A percentile compares a stretch with the other conserved stretches of the same genome.
Conservation (phyloP, 2,329 filamentous ascomycete genomes). For the Fonsecaea pedrosoi region DNA sequence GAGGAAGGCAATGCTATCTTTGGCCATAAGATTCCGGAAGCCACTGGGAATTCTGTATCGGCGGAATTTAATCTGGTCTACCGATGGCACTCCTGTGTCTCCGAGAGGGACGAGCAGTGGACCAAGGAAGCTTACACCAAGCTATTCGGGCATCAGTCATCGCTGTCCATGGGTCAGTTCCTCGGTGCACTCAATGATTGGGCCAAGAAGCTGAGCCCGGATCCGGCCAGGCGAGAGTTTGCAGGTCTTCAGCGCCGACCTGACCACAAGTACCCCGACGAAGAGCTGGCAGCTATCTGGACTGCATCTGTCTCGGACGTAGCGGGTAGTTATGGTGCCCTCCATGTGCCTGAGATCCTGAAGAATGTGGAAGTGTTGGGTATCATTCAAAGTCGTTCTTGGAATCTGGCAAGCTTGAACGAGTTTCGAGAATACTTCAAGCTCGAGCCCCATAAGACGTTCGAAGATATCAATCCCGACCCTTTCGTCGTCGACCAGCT, state of each 20-base stretch:
- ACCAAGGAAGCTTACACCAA: constrained; percentile 62
- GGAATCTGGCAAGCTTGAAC: constrained; percentile 68
- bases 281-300: constrained; percentile 64
- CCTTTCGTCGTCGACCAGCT: constrained; percentile 54
- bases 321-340: constrained; percentile 65
- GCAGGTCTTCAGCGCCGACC: constrained; percentile 55
- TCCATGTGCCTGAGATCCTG: constrained; percentile 65
- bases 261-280: constrained; percentile 63
- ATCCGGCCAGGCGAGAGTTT: constrained; percentile 59
- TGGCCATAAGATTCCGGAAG: constrained; percentile 58
- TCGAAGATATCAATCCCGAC: constrained; percentile 61
- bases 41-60: constrained; percentile 70
- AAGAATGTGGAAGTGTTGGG: constrained; percentile 68
- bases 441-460: constrained; percentile 56
- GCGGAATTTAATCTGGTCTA: constrained; percentile 74
- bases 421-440: constrained; percentile 61
- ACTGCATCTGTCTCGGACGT: constrained; percentile 66
- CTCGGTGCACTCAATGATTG: constrained; percentile 49
- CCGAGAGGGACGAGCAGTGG: constrained; percentile 67
- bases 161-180: constrained; percentile 50
- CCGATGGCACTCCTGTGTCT: constrained; percentile 69
- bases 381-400: constrained; percentile 67
- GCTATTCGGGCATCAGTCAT: constrained; percentile 52
- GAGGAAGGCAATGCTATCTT: constrained; percentile 59
- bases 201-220: constrained; percentile 50